Evolutionary conservation across 2,329 filamentous ascomycete genomes (phyloP).

Genomic region (Colletotrichum tamarilloi): DNA sequence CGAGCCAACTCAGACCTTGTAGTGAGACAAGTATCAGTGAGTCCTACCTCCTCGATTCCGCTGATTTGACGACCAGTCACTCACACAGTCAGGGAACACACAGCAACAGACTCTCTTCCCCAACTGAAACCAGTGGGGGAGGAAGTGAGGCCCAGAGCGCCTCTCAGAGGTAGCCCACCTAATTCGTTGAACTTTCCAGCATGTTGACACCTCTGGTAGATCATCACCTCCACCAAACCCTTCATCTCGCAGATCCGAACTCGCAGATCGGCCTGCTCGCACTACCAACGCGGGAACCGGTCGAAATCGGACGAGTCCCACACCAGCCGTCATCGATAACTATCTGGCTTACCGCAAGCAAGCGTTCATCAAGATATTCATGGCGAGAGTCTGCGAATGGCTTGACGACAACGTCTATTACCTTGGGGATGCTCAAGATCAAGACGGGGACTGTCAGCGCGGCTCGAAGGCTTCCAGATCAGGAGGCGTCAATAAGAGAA

Average conservation of each 20-base stretch:
- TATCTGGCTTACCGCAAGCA: constrained; percentile 20
- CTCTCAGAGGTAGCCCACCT: background rate
- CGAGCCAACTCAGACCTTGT: constrained; percentile 7
- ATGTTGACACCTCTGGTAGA: background rate
- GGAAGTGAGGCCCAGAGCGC: background rate
- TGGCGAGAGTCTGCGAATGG: constrained; percentile 21
- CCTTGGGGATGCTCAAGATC: constrained; percentile 7
- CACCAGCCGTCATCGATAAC: background rate
- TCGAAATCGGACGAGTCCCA: background rate
- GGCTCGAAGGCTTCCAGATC: background rate
- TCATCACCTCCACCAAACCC: background rate
- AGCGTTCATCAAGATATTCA: constrained; percentile 19
- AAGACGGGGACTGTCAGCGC: background rate
- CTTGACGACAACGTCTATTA: constrained; percentile 20
- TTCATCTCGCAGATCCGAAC: background rate
- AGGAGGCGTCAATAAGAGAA: background rate
- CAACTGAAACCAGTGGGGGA: background rate
- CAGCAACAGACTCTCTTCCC: background rate
- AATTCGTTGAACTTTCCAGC: background rate
- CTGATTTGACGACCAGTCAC: background rate
- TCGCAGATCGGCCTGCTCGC: background rate
- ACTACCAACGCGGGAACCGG: background rate
- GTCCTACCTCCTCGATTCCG: background rate
- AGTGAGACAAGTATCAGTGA: constrained; percentile 27
- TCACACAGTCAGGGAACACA: constrained; percentile 9